Evolutionary conservation across 768 basidiomycete genomes (phyloP).

Genomic region (Trametes cingulata): DNA sequence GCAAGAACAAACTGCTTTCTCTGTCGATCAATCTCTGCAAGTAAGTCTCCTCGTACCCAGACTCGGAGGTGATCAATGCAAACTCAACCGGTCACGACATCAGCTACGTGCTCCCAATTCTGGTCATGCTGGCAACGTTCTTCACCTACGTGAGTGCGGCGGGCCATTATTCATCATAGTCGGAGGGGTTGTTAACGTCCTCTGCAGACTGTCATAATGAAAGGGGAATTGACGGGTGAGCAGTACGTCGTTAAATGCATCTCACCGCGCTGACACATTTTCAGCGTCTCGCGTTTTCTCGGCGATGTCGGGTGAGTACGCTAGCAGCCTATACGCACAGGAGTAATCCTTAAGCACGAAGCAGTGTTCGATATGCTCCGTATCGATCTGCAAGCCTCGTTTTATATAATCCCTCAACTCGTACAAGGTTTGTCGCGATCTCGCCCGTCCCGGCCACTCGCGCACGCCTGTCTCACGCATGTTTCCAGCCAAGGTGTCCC

Average conservation of each 20-base stretch:
- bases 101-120: conserved; percentile 55
- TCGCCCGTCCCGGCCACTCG: too few species aligned
- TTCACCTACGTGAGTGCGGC: conserved; percentile 50
- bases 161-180: too few species aligned
- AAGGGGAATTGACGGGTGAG: conserved; percentile 36
- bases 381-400: background rate
- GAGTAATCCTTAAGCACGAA: too few species aligned
- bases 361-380: conserved; percentile 20
- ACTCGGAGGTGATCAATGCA: too few species aligned
- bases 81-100: too few species aligned
- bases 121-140: conserved; percentile 66
- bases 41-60: conserved; percentile 36
- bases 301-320: conserved; percentile 17
- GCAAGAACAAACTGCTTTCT: conserved; percentile 51
- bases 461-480: background rate
- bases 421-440: background rate
- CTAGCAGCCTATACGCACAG: too few species aligned
- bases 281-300: conserved; percentile 22
- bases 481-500: conserved; percentile 36
- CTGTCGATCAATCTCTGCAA: conserved; percentile 47
- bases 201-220: conserved; percentile 38
- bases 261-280: background rate
- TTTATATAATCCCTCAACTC: conserved; percentile 4
- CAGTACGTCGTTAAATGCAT: background rate
- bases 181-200: background rate